phyloP scores from a whole-genome alignment of 345 rosid genomes.

The Xanthoceras sorbifolium region DNA sequence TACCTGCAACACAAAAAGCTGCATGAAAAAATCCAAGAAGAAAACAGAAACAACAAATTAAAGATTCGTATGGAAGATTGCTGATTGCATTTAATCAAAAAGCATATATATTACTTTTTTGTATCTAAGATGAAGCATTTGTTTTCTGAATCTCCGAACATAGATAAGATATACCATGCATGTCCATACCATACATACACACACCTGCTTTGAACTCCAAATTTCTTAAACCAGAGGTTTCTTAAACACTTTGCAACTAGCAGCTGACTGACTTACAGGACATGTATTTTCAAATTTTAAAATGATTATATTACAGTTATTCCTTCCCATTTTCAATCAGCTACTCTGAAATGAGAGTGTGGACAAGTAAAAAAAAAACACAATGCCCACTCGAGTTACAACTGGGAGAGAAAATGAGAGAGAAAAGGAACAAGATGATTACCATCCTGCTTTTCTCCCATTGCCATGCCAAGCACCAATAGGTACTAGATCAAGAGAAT shows the following conservation, averaged over 20 bases:
- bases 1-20: conserved; percentile 48
- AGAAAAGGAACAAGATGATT: conserved; percentile 12
- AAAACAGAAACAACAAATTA: neutral
- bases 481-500: conserved; percentile 89
- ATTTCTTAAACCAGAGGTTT: neutral
- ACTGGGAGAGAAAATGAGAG: neutral
- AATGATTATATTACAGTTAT: neutral
- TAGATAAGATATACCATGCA: neutral
- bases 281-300: neutral
- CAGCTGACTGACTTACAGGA: conserved; percentile 4
- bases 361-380: neutral
- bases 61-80: neutral
- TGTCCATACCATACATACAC: neutral
- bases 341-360: neutral
- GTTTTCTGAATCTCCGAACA: neutral
- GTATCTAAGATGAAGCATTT: neutral
- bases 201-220: neutral
- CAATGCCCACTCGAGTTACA: neutral
- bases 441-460: conserved; percentile 98
- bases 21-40: neutral
- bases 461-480: conserved; percentile 97
- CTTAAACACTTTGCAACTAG: neutral
- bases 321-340: no score
- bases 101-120: neutral
- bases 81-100: neutral